phyloP scores from a whole-genome alignment of 2,329 filamentous ascomycete species.

The Juglanconis oblonga region DNA sequence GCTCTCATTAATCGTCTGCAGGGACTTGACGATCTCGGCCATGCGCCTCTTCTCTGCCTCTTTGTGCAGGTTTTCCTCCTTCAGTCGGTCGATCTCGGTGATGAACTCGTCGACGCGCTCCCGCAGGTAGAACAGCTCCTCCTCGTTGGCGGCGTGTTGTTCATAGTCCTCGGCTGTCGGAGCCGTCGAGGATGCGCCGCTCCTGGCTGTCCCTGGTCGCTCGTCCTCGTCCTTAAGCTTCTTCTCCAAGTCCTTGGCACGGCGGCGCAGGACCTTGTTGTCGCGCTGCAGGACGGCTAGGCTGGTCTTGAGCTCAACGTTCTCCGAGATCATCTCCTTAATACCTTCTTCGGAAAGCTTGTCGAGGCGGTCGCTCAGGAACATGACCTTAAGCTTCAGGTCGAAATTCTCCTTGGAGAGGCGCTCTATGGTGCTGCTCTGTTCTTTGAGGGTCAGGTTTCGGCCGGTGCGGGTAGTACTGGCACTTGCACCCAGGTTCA shows the following conservation, averaged over 20 bases:
- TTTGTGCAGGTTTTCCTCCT: conserved; percentile 72
- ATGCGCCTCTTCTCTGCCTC: conserved; percentile 85
- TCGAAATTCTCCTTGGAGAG: conserved; percentile 98
- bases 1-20: conserved; percentile 58
- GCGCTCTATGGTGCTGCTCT: conserved; percentile 94
- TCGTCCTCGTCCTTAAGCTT: conserved; percentile 66
- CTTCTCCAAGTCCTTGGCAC: conserved; percentile 83
- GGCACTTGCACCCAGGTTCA: conserved; percentile 49
- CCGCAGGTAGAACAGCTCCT: conserved; percentile 79
- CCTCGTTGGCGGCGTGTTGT: conserved; percentile 66
- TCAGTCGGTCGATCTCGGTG: conserved; percentile 77
- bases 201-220: conserved; percentile 58
- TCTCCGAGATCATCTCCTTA: conserved; percentile 97
- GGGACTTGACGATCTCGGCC: conserved; percentile 68
- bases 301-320: conserved; percentile 90
- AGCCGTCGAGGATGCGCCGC: conserved; percentile 55
- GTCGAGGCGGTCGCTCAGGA: conserved; percentile 87
- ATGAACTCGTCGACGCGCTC: conserved; percentile 85
- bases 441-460: conserved; percentile 89
- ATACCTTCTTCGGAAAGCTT: conserved; percentile 93
- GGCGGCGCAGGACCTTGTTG: conserved; percentile 76
- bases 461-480: conserved; percentile 57
- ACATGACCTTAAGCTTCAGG: conserved; percentile 95
- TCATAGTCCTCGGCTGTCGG: conserved; percentile 54
- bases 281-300: conserved; percentile 88